Percentiles rank a stretch among this genome's conserved stretches.
These are phyloP conservation scores for Penicillium sumatraense DNA, from an alignment of 2,329 filamentous ascomycete species.

Conservation along the genomic window DNA sequence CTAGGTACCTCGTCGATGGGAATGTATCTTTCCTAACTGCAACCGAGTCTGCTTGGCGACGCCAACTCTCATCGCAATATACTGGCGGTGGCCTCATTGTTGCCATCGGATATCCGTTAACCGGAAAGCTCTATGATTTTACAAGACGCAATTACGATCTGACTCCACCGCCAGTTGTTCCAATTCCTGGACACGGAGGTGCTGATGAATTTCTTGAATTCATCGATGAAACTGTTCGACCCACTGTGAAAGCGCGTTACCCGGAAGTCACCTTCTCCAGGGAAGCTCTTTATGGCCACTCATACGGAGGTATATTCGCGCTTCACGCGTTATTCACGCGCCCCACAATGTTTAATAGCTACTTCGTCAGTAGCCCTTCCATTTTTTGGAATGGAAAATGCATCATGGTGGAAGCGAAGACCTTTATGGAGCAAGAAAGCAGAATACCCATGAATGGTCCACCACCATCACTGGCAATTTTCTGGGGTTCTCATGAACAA, in stretches of 20 bases:
- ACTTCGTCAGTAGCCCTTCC: conserved; percentile 53
- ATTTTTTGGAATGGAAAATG: conserved; percentile 55
- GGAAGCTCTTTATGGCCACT: conserved; percentile 56
- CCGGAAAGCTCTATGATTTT: conserved; percentile 11
- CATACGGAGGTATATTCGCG: conserved; percentile 55
- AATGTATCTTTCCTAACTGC: conserved; percentile 29
- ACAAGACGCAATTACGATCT: conserved; percentile 13
- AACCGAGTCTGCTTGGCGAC: conserved; percentile 27
- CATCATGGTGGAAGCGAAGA: conserved; percentile 40
- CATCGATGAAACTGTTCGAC: conserved; percentile 11
- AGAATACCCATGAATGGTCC: conserved; percentile 8
- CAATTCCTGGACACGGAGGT: conserved; percentile 1
- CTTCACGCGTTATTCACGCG: conserved; percentile 52
- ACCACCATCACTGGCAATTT: conserved; percentile 28
- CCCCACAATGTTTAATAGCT: conserved; percentile 50
- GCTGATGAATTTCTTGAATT: conserved; percentile 19
- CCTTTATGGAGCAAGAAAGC: conserved; percentile 27
- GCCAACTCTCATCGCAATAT: conserved; percentile 17
- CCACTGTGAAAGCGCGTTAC: conserved; percentile 9
- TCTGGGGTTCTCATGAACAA: conserved; percentile 40
- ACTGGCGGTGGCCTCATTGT: conserved; percentile 23
- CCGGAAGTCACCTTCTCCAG: conserved; percentile 29
- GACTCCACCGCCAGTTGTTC: conserved; percentile 6
- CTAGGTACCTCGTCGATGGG: conserved; percentile 29
- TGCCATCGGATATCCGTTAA: conserved; percentile 27